These are phyloP conservation scores for Blastobotrys petasosporus DNA, from an alignment of 1,139 yeast genomes.

Conservation along the genomic window DNA sequence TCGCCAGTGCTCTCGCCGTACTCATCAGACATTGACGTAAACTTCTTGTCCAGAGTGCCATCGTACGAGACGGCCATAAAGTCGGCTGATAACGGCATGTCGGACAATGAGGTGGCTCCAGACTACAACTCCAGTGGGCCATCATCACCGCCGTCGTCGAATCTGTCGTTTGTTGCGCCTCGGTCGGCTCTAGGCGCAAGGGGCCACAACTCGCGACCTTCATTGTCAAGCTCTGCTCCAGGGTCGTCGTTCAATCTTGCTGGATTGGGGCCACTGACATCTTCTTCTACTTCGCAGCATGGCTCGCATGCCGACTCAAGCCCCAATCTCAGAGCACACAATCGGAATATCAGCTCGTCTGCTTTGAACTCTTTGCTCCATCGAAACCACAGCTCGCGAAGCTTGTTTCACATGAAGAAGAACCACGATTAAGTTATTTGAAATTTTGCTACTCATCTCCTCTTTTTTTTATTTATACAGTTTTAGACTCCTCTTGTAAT, in stretches of 20 bases:
- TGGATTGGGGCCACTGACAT: slow-evolving; percentile 2
- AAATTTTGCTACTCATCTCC: neutral
- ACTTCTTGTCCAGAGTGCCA: slow-evolving; percentile 63
- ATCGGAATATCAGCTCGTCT: slow-evolving; percentile 11
- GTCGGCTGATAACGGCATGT: slow-evolving; percentile 19
- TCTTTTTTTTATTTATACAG: neutral
- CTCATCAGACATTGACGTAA: slow-evolving; percentile 38
- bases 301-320: slow-evolving; percentile 2
- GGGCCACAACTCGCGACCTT: slow-evolving; percentile 1
- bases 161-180: slow-evolving; percentile 8
- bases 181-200: neutral
- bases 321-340: slow-evolving; percentile 5
- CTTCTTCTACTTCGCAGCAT: neutral
- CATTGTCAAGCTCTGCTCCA: slow-evolving; percentile 12
- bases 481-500: neutral
- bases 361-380: slow-evolving; percentile 10
- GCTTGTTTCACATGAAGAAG: slow-evolving; percentile 7
- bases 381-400: slow-evolving; percentile 12
- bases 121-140: slow-evolving; percentile 20
- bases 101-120: slow-evolving; percentile 29
- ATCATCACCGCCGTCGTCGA: slow-evolving; percentile 8
- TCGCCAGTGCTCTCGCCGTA: slow-evolving; percentile 3
- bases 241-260: slow-evolving; percentile 13
- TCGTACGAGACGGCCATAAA: slow-evolving; percentile 66
- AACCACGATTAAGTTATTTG: slow-evolving; percentile 3